Conservation (phyloP, 2,329 filamentous ascomycete species). For the Penicillium sp. region DNA sequence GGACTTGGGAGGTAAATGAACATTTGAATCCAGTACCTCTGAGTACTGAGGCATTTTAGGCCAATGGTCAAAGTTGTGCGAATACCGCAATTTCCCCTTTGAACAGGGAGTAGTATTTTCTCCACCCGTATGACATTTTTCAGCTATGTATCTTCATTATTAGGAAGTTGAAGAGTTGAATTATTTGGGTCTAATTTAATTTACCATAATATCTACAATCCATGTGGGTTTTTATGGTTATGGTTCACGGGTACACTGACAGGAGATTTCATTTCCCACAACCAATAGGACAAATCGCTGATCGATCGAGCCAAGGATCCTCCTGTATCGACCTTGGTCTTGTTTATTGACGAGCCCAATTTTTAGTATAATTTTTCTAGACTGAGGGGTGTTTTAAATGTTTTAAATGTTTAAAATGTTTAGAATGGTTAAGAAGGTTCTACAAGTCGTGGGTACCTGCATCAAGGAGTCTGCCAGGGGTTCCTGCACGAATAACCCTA, state of each 20-base stretch:
- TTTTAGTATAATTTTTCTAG: background rate
- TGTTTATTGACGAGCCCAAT: constrained; percentile 1
- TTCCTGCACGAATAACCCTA: constrained; percentile 5
- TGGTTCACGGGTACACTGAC: background rate
- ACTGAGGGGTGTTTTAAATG: background rate
- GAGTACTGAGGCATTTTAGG: background rate
- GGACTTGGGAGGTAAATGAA: constrained; percentile 25
- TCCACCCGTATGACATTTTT: constrained; percentile 8
- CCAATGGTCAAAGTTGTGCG: background rate
- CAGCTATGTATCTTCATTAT: background rate
- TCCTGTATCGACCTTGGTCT: constrained; percentile 4
- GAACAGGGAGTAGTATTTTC: constrained; percentile 6
- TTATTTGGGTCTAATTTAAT: background rate
- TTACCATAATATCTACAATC: background rate
- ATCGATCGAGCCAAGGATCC: constrained; percentile 12
- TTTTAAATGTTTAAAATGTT: too few relatives aligned
- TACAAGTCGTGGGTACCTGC: constrained; percentile 2
- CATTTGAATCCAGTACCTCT: background rate
- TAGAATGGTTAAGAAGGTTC: background rate
- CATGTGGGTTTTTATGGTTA: background rate
- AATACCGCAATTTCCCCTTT: background rate
- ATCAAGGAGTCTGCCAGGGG: constrained; percentile 1
- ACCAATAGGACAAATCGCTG: constrained; percentile 6
- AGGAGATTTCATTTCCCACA: constrained; percentile 1
- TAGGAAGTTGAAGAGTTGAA: background rate